Base-by-base conservation (phyloP, 2,329 filamentous ascomycete genomes). In the Nemania serpens region DNA sequence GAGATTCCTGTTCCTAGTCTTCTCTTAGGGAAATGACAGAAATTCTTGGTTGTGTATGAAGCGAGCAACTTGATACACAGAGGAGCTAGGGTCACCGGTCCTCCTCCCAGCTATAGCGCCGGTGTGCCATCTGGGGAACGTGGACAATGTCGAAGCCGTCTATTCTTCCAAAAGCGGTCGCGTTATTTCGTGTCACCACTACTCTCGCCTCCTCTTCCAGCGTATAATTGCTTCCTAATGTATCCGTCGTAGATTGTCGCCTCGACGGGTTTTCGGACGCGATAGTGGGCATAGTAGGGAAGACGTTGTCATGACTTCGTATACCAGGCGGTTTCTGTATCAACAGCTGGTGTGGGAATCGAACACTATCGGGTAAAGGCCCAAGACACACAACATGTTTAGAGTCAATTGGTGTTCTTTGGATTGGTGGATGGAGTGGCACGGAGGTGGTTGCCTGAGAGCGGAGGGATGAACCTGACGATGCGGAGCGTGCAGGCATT, bases 201-300 rank as follows among this genome's bases (percentile, higher is more conserved):
- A 65, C 69, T 18, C 66, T 70, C n/a, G 71, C 68, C 61, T 82
- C 80, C 62, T 86, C 81, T 22, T 85, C 80, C 10, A 83, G 78
- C 0, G 84, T 86, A 65, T 79, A 86, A 59, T 86, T 84, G 69
- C 84, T 86, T 18, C 83, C 83, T 7, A 86, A 70, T 2, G 82
- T 85, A 58, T 80, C 78, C 34, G 73, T 74, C 7, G 63, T 73
- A 48, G 58, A 74, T 59, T 55, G 66, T 46, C 62, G 71, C 42
- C 72, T 67, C 2, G 68, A 70, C 37, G 68, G 66, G 18, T 67
- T 66, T 20, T 51, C 64, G 1, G 66, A 66, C 6, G 67, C 70
- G 25, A 73, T 72, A 15, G 65, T 68, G 25, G 73, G 67, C 54
- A 70, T 65, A 10, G 64, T 66, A 1, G 70, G 52, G 15, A 68